phyloP scores from a whole-genome alignment of 2,329 filamentous ascomycete genomes.

The Thielaviopsis populi region DNA sequence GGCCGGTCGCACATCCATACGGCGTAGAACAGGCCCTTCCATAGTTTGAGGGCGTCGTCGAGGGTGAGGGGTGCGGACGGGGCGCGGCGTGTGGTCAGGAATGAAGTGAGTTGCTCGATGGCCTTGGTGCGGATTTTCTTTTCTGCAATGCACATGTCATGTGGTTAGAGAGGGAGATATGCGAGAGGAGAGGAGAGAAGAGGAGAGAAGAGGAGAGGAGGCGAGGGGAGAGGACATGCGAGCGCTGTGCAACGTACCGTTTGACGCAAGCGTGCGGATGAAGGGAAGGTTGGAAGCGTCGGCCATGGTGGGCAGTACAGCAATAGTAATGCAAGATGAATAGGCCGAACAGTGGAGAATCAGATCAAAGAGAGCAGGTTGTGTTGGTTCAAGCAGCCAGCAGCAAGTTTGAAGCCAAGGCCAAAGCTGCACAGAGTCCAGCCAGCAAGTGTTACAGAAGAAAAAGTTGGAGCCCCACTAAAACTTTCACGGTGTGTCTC shows the following conservation, averaged over 20 bases:
- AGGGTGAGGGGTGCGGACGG: slow-evolving; percentile 35
- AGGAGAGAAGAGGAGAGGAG: not conserved
- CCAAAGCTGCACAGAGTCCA: not conserved
- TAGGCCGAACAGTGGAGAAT: not conserved
- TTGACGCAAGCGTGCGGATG: slow-evolving; percentile 70
- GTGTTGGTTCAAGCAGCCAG: too few relatives aligned
- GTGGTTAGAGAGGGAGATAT: not conserved
- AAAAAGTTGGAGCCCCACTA: slow-evolving; percentile 16
- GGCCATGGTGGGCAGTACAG: slow-evolving; percentile 24
- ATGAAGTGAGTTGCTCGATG: slow-evolving; percentile 60
- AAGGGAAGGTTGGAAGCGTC: slow-evolving; percentile 48
- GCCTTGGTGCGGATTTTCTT: slow-evolving; percentile 63
- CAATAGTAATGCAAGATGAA: not conserved
- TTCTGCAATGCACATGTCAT: slow-evolving; percentile 35
- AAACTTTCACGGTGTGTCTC: slow-evolving; percentile 15
- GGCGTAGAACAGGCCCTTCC: slow-evolving; percentile 88
- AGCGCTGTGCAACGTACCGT: slow-evolving; percentile 41
- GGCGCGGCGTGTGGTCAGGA: slow-evolving; percentile 43
- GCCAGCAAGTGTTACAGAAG: not conserved
- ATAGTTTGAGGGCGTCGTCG: slow-evolving; percentile 70
- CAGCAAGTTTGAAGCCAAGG: too few relatives aligned
- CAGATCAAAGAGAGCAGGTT: too few relatives aligned
- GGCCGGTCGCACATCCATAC: slow-evolving; percentile 90
- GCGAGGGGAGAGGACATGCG: not conserved
- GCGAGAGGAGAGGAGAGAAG: not conserved